A percentile compares a stretch with the other conserved stretches of the same genome.
These are phyloP conservation scores for Paxillus rubicundulus DNA, from an alignment of 768 basidiomycete genomes.

Conservation along the genomic window DNA sequence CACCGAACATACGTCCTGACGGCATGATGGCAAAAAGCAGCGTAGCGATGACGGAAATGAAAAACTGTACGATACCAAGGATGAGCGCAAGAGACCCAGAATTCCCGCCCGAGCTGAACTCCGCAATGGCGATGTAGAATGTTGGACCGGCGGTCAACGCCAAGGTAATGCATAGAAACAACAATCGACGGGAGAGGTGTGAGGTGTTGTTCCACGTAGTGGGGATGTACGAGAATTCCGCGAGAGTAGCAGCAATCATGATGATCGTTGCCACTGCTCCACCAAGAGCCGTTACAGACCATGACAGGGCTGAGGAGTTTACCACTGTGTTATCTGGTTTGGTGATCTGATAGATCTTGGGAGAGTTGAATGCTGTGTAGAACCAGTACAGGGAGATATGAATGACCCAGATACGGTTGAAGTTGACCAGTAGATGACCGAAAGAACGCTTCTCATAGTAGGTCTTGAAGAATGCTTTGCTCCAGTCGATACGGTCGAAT, in stretches of 20 bases:
- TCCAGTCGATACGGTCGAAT: constrained; percentile 97
- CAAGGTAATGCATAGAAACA: constrained; percentile 89
- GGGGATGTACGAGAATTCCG: constrained; percentile 97
- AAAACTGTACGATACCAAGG: constrained; percentile 95
- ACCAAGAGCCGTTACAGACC: constrained; percentile 92
- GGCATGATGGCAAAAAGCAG: constrained; percentile 89
- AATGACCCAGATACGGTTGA: constrained; percentile 99
- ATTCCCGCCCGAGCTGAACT: constrained; percentile 52
- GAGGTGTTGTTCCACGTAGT: constrained; percentile 99
- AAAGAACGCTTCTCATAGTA: constrained; percentile 98
- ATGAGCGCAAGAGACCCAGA: constrained; percentile 80
- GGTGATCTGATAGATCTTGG: constrained; percentile 69
- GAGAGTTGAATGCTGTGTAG: constrained; percentile 94
- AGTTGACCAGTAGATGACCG: constrained; percentile 96
- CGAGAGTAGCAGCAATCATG: constrained; percentile 92
- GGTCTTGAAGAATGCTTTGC: constrained; percentile 96
- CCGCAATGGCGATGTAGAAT: constrained; percentile 88
- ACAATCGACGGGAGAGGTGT: constrained; percentile 85
- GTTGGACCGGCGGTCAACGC: constrained; percentile 91
- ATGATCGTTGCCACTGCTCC: constrained; percentile 95
- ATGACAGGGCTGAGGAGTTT: constrained; percentile 75
- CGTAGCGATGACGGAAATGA: constrained; percentile 83
- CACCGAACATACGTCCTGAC: constrained; percentile 98
- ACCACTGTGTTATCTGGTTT: constrained; percentile 36
- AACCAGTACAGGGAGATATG: constrained; percentile 95